These are phyloP conservation scores for Globisporangium paroecandrum DNA, from an alignment of 352 stramenopile species.

Conservation along the genomic window DNA sequence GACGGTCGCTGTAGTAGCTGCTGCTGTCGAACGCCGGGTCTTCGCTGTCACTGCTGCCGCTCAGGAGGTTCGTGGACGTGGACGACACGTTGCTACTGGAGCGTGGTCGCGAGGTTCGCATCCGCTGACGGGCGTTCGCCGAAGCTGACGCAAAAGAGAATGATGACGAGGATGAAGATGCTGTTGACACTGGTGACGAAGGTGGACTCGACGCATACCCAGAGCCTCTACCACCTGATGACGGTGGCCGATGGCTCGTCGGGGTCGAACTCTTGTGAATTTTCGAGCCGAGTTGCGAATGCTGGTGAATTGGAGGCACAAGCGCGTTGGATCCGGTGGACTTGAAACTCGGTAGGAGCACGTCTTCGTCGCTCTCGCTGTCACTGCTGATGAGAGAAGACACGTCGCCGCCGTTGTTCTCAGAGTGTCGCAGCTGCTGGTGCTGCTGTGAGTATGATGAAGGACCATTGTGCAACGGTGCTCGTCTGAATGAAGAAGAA, in stretches of 20 bases:
- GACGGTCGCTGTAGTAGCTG: slow-evolving; percentile 31
- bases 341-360: slow-evolving; percentile 60
- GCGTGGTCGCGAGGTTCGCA: slow-evolving; percentile 2
- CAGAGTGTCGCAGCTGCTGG: slow-evolving; percentile 3
- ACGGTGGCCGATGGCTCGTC: neutral
- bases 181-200: slow-evolving; percentile 43
- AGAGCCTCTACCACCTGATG: slow-evolving; percentile 13
- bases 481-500: neutral
- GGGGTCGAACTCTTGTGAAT: neutral
- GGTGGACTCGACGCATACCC: slow-evolving; percentile 38
- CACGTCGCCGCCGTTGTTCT: slow-evolving; percentile 51
- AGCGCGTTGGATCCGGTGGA: slow-evolving; percentile 10
- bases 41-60: slow-evolving; percentile 28
- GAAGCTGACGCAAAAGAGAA: slow-evolving; percentile 17
- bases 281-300: neutral
- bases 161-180: slow-evolving; percentile 39
- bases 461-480: slow-evolving; percentile 1
- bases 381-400: slow-evolving; percentile 79
- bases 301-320: slow-evolving; percentile 12
- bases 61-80: slow-evolving; percentile 29
- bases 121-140: neutral
- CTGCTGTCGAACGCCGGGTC: slow-evolving; percentile 14
- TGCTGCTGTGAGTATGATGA: neutral
- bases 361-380: slow-evolving; percentile 68
- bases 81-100: slow-evolving; percentile 26